These are phyloP conservation scores for Hypoxylon sp. DNA, from an alignment of 2,329 filamentous ascomycete species.

Conservation along the genomic window DNA sequence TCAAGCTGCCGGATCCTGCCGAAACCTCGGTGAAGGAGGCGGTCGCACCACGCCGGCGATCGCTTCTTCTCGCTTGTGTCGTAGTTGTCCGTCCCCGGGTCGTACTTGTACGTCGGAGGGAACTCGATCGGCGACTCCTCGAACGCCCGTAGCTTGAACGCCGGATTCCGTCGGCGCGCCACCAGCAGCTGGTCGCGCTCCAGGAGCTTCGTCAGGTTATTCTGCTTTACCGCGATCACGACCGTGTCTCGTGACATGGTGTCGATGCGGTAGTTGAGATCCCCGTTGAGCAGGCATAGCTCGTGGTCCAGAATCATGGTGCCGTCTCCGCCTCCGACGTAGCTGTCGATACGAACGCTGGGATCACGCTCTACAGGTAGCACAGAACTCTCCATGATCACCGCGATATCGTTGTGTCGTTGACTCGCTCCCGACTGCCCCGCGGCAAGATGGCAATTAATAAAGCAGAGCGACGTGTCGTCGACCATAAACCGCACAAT, in stretches of 20 bases:
- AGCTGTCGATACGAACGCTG: constrained; percentile 75
- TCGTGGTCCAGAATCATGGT: constrained; percentile 96
- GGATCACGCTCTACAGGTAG: constrained; percentile 77
- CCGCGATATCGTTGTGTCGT: constrained; percentile 90
- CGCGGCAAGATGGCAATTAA: constrained; percentile 96
- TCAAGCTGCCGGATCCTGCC: constrained; percentile 87
- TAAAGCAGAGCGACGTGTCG: constrained; percentile 91
- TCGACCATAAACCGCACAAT: constrained; percentile 92
- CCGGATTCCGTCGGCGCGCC: constrained; percentile 86
- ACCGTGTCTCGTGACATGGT: constrained; percentile 95
- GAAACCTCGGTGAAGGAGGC: constrained; percentile 83
- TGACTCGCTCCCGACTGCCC: constrained; percentile 90
- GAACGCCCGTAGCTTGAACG: constrained; percentile 87
- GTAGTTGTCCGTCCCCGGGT: constrained; percentile 92
- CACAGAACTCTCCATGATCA: constrained; percentile 81
- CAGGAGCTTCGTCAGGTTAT: constrained; percentile 84
- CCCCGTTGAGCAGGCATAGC: constrained; percentile 94
- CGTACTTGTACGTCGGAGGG: constrained; percentile 97
- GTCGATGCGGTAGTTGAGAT: constrained; percentile 98
- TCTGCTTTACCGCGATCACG: constrained; percentile 80
- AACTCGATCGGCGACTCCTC: constrained; percentile 92
- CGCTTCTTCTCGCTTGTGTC: constrained; percentile 95
- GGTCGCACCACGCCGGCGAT: constrained; percentile 95
- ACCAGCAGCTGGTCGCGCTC: constrained; percentile 94
- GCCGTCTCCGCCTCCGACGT: constrained; percentile 90